Base-by-base conservation (phyloP, 1,284 basidiomycete species). In the Neotropicomus parvogracilis region DNA sequence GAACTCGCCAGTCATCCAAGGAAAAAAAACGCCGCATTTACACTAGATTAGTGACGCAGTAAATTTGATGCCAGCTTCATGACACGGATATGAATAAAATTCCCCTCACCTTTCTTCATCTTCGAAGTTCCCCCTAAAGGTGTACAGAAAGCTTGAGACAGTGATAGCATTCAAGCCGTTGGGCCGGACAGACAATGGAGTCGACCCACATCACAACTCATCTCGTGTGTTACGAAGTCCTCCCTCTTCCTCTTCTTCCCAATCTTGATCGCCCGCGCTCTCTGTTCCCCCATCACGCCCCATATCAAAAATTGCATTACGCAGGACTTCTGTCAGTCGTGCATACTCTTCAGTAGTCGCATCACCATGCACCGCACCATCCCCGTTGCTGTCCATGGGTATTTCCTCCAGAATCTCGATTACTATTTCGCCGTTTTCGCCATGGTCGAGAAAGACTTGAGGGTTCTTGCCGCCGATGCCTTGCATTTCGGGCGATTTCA, bases 391-490 rank as follows among this genome's bases (percentile, higher is more conserved):
- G 27, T 72, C 67, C 48, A 69, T 50, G 7, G 70, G 68, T 34
- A 69, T 58, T 31, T 75, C 78, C 44, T 79, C 77, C 45, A 79
- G 54, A 54, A 84, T 70, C 62, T 85, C 78, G 54, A 86, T 70
- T 37, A 83, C 52, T 44, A 83, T 62, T 49, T 79, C 78, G 21
- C 75, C 78, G 38, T 78, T 75, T 47, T 74, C 75, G 24, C 69
- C 66, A 24, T 66, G 63, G 51, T 75, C 69, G 33, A 76, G 61
- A 46, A 69, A 64, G 32, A 77, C 64, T 49, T 71, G 57, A 26
- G 53, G 55, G 24, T 61, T 66, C 33, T 65, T 65, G 11, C 66
- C 63, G 29, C 49, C 54, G 44, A 60, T 50, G 10, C 50, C 59
- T 26, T 66, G 62, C 20, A 65, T 39, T 40, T 65, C 64, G 38